phyloP scores from a whole-genome alignment of 202 grass and related monocot species.

The Panicum hallii region DNA sequence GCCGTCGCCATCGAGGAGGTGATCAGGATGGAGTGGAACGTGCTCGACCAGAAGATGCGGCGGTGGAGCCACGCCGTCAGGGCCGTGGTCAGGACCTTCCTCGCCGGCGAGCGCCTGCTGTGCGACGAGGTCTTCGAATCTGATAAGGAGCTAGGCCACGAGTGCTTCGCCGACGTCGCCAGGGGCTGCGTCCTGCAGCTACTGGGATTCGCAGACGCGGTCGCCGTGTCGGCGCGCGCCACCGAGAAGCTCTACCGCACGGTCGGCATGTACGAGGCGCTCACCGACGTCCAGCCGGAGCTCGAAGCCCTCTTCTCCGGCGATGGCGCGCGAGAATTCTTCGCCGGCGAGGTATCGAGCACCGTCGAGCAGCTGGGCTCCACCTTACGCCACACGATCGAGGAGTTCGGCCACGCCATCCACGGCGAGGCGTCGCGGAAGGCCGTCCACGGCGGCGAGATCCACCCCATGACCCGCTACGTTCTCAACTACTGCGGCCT shows the following conservation, averaged over 20 bases:
- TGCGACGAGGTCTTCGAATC: constrained; percentile 63
- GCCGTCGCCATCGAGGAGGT: constrained; percentile 62
- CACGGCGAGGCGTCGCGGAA: constrained; percentile 52
- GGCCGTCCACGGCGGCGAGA: constrained; percentile 56
- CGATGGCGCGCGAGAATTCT: constrained; percentile 47
- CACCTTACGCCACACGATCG: constrained; percentile 52
- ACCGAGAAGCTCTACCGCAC: constrained; percentile 69
- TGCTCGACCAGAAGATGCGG: constrained; percentile 60
- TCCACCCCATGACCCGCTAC: constrained; percentile 76
- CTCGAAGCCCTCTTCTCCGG: constrained; percentile 50
- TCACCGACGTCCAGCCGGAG: constrained; percentile 53
- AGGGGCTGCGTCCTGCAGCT: constrained; percentile 59
- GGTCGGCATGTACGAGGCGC: constrained; percentile 71
- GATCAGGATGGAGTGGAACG: constrained; percentile 50
- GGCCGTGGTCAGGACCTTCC: constrained; percentile 42
- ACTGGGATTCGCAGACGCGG: constrained; percentile 62
- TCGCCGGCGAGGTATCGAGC: constrained; percentile 43
- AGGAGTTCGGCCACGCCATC: constrained; percentile 59
- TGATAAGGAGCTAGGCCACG: constrained; percentile 53
- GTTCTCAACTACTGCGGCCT: constrained; percentile 78
- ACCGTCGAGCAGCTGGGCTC: constrained; percentile 44
- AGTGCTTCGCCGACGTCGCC: constrained; percentile 68
- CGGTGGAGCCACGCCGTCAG: constrained; percentile 59
- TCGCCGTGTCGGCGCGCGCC: constrained; percentile 51
- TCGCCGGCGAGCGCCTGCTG: constrained; percentile 52